Evolutionary conservation across 306 rosid species (phyloP), one percentile per base, ranked within the genome.

Genomic region (Parietaria judaica): DNA sequence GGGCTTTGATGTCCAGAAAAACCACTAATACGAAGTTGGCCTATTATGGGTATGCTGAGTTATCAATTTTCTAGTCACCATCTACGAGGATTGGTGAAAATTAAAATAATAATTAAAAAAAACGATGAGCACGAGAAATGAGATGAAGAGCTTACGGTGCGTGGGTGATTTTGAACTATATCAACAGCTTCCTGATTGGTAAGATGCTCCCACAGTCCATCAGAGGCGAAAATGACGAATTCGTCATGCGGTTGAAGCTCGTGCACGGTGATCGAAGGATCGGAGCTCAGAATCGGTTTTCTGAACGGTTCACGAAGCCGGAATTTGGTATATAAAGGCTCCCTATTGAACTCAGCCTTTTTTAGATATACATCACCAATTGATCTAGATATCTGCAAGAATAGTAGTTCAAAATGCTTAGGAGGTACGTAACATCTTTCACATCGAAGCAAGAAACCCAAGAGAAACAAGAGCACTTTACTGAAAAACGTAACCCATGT

Each of bases 121-220:
- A 16, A 16, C 31, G 31, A 16, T n/a, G 14, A 51, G 57, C 37
- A 11, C 36, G 3, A 51, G 41, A 14, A 51, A 17, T 9, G n/a
- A 39, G 63, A 49, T 16, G 58, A 35, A 60, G 52, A 78, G 74
- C 86, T 81, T 82, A 89, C 97, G 46, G 63, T 81, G 78, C 62
- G 85, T 36, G 95, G 95, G 51, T 84, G 80, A 37, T 75, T 86
- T 56, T 76, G 87, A 65, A 89, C 88, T 61, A 86, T 81, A 75
- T 89, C 92, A 74, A 89, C 95, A 0, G 97, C 97, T 55, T 82
- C 87, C 76, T 89, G 95, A 63, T 89, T 89, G 82, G 78, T 82
- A 58, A 89, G 81, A 78, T 89, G 97, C 78, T 89, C 97, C 97
- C 97, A 89, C 46, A 89, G 78, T 64, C 97, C 95, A 73, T 89